Percentiles rank a stretch among this genome's conserved stretches.
Conservation (phyloP, 805 yeast species). For the Wickerhamiella slavikovae region DNA sequence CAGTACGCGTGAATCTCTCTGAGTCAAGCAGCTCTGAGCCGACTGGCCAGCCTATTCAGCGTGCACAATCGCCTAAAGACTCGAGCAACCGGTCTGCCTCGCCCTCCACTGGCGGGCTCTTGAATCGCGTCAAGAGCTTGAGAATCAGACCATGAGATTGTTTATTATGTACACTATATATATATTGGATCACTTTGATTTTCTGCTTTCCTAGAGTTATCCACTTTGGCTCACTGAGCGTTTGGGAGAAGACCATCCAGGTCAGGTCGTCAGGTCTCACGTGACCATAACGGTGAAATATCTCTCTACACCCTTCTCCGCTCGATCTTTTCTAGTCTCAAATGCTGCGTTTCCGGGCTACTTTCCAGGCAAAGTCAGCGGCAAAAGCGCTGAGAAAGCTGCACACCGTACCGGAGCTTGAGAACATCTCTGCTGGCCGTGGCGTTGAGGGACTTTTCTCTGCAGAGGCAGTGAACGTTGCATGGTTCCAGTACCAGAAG, state of each 20-base stretch:
- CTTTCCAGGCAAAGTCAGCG: too few species aligned
- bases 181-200: neutral
- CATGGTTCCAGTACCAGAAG: constrained; percentile 70
- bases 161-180: too few species aligned
- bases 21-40: constrained; percentile 5
- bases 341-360: too few species aligned
- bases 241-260: too few species aligned
- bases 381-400: too few species aligned
- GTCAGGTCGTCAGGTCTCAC: too few species aligned
- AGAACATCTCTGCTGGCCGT: constrained; percentile 15
- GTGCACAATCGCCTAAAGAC: too few species aligned
- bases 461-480: constrained; percentile 41
- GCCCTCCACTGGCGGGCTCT: constrained; percentile 29
- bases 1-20: neutral
- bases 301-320: too few species aligned
- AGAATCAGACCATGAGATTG: constrained; percentile 27
- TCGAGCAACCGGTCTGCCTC: too few species aligned
- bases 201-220: neutral
- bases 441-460: constrained; percentile 53
- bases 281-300: too few species aligned
- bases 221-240: neutral
- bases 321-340: too few species aligned
- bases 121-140: constrained; percentile 76
- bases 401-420: constrained; percentile 16
- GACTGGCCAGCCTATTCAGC: constrained; percentile 9